Conservation (phyloP, 306 rosid genomes). For the Arachis stenosperma region DNA sequence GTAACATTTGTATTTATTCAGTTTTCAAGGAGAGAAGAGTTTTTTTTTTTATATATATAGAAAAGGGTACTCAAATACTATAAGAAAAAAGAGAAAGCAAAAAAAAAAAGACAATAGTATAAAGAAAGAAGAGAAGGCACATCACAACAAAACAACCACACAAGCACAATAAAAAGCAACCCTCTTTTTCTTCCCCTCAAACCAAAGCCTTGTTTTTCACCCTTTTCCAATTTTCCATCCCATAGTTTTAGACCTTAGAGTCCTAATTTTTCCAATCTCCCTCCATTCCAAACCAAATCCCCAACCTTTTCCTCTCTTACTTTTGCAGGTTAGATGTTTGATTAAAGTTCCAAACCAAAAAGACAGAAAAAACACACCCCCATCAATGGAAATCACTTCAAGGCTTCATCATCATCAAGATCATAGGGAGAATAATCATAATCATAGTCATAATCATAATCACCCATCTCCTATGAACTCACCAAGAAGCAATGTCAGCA, state of each 20-base stretch:
- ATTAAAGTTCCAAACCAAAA: not conserved
- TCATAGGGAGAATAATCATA: constrained; percentile 53
- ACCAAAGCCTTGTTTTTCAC: constrained; percentile 63
- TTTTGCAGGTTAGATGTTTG: constrained; percentile 13
- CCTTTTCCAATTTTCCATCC: constrained; percentile 30
- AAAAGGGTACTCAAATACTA: constrained; percentile 7
- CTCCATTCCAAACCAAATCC: constrained; percentile 52
- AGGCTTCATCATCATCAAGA: constrained; percentile 45
- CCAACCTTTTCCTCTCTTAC: constrained; percentile 8
- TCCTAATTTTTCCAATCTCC: constrained; percentile 35
- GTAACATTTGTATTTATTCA: not conserved
- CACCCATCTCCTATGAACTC: constrained; percentile 60
- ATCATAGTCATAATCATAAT: constrained; percentile 57
- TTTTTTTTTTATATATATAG: no score
- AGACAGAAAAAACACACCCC: not conserved
- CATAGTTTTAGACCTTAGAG: not conserved
- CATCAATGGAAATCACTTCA: constrained; percentile 73
- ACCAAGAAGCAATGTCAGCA: constrained; percentile 64
- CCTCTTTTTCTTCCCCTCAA: not conserved
- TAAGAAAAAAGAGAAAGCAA: constrained; percentile 19
- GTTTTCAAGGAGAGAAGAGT: not conserved
- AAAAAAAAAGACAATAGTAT: constrained; percentile 23
- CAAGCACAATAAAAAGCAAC: constrained; percentile 46
- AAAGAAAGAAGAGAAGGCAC: constrained; percentile 34
- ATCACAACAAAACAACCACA: constrained; percentile 46